Base-by-base conservation (phyloP, 176 grass and related monocot species). In the Eleusine indica region DNA sequence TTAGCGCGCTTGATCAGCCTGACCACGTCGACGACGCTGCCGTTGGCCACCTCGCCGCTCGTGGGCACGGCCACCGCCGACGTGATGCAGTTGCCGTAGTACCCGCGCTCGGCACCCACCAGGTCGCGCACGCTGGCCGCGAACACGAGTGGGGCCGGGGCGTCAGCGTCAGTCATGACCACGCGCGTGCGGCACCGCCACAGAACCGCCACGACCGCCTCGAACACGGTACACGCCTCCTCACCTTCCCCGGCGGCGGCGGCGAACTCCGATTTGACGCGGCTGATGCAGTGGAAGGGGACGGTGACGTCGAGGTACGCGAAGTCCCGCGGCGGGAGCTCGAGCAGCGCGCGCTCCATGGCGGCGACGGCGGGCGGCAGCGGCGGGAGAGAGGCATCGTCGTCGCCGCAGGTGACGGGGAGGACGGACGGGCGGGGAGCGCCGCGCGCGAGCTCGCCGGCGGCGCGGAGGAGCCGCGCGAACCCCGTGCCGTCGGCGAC, bases 21-120 rank as follows among this genome's bases (percentile, higher is more conserved):
- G 7, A 81, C 49, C 7, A 81, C 49, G 21, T 81, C 66, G 48
- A 57, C 16, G 66, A 81, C 54, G 66, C 52, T 52, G 37, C 66
- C 79, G 66, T 19, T 57, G 12, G 79, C 66, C 66, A 81, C 79
- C 3, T 81, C 79, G 19, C 49, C 49, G 66, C 66, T 81, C 14
- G 66, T 70, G 14, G 79, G 79, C 2, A 70, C 66, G 21, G n/a
- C 21, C 48, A 70, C 19, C 49, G 49, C 66, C 49, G 79, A 81
- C 49, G 66, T 81, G 67, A 70, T 70, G 79, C 79, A 81, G 79
- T 81, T 81, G 66, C 79, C 49, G 66, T 70, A 81, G 79, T 70
- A 81, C 0, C 79, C 79, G 4, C 5, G 3, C 78, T 2, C 28
- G 32, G 66, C 78, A 14, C 79, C 66, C 49, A 53, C 79, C 66